A percentile compares a stretch with the other conserved stretches of the same genome.
Conservation (phyloP, 306 rosid genomes). For the Astragalus glycyphyllos region DNA sequence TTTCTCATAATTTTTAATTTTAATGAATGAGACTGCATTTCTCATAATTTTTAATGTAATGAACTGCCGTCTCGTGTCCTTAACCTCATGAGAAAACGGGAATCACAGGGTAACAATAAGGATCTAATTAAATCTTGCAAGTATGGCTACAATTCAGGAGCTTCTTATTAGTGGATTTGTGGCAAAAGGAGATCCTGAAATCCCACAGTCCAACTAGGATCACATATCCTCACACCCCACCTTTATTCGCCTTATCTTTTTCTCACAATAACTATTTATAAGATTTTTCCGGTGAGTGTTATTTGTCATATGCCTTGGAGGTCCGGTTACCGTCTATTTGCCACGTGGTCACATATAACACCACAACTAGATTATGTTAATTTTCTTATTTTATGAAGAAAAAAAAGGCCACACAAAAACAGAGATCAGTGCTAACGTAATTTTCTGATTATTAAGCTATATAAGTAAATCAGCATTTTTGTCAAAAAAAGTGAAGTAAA, state of each 20-base stretch:
- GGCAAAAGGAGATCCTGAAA: slow-evolving; percentile 56
- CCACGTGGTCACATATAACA: slow-evolving; percentile 2
- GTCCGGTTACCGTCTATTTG: background rate
- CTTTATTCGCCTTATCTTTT: slow-evolving; percentile 46
- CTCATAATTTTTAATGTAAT: too few species aligned
- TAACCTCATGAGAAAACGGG: too few species aligned
- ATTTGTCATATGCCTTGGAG: background rate
- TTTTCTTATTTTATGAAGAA: background rate
- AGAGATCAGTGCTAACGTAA: background rate
- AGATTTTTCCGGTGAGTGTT: background rate
- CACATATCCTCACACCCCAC: slow-evolving; percentile 48
- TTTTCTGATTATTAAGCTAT: background rate
- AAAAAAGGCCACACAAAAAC: too few species aligned
- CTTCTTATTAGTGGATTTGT: too few species aligned
- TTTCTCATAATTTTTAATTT: too few species aligned
- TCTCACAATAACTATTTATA: background rate
- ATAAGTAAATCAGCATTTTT: too few species aligned
- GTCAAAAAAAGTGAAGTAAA: too few species aligned
- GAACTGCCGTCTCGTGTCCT: too few species aligned
- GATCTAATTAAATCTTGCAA: slow-evolving; percentile 28
- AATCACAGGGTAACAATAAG: too few species aligned
- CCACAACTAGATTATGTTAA: slow-evolving; percentile 5
- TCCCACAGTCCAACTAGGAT: slow-evolving; percentile 45
- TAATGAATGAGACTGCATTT: too few species aligned
- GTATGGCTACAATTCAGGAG: too few species aligned